These are phyloP conservation scores for Pythium rhizo-oryzae DNA, from an alignment of 352 stramenopile species.

Conservation along the genomic window DNA sequence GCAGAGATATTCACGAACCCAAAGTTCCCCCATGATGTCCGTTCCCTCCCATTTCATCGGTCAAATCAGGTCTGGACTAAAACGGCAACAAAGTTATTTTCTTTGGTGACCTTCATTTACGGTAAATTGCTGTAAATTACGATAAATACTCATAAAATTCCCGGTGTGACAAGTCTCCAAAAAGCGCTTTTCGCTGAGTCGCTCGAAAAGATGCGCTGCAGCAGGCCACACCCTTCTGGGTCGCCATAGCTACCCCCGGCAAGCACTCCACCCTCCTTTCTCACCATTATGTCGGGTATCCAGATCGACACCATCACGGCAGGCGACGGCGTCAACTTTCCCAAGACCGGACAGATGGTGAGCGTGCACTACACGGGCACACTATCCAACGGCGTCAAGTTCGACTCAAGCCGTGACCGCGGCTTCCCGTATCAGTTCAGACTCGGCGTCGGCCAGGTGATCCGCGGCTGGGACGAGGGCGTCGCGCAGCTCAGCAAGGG, in stretches of 20 bases:
- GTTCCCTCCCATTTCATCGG: background rate
- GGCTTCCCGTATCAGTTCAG: conserved; percentile 79
- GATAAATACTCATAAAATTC: no score
- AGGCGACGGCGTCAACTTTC: conserved; percentile 80
- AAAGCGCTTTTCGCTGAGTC: conserved; percentile 11
- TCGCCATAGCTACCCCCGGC: background rate
- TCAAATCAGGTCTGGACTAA: no score
- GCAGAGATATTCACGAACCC: no score
- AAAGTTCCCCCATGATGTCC: background rate
- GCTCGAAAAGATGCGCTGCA: conserved; percentile 1
- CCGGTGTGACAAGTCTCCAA: background rate
- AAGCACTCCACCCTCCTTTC: background rate
- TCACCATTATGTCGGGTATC: conserved; percentile 41
- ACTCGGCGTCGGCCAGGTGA: conserved; percentile 74
- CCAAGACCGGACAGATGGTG: conserved; percentile 64
- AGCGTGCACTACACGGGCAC: conserved; percentile 82
- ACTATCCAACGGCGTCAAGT: conserved; percentile 75
- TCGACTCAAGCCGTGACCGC: conserved; percentile 82
- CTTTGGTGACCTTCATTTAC: no score
- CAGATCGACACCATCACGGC: conserved; percentile 82
- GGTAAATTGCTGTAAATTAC: no score
- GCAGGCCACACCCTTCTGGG: background rate
- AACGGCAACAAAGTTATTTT: no score
- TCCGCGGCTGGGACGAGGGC: conserved; percentile 79
- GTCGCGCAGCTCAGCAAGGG: conserved; percentile 91